phyloP scores from a whole-genome alignment of 805 yeast species.

The Clavispora fructus region DNA sequence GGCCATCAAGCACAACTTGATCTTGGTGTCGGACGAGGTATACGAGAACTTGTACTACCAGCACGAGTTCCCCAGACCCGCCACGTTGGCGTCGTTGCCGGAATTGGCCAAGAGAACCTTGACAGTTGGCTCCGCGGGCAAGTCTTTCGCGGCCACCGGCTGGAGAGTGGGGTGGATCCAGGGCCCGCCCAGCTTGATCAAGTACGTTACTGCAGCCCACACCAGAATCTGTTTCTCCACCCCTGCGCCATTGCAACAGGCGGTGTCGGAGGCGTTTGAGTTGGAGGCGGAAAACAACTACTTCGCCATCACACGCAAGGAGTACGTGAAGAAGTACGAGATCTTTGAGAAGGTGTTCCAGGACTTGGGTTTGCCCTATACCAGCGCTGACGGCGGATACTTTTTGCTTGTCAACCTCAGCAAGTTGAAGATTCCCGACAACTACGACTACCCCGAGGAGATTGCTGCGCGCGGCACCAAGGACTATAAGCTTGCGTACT shows the following conservation, averaged over 20 bases:
- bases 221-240: constrained; percentile 90
- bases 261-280: constrained; percentile 72
- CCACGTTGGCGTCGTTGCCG: constrained; percentile 59
- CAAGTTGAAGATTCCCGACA: constrained; percentile 72
- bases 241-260: constrained; percentile 91
- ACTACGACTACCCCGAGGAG: constrained; percentile 67
- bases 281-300: constrained; percentile 59
- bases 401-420: constrained; percentile 84
- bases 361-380: constrained; percentile 82
- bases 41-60: constrained; percentile 84
- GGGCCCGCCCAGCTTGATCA: constrained; percentile 76
- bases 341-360: constrained; percentile 76
- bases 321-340: constrained; percentile 66
- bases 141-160: constrained; percentile 97
- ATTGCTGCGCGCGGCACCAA: constrained; percentile 59
- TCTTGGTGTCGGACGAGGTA: constrained; percentile 88
- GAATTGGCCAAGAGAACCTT: constrained; percentile 75
- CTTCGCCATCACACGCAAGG: constrained; percentile 62
- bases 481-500: constrained; percentile 85
- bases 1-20: constrained; percentile 79
- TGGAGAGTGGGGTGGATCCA: constrained; percentile 98
- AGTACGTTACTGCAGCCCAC: constrained; percentile 83
- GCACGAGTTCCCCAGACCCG: constrained; percentile 70
- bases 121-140: constrained; percentile 96
- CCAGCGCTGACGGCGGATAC: constrained; percentile 90